These are phyloP conservation scores for Nasturtium officinale DNA, from an alignment of 345 rosid species.

Conservation along the genomic window DNA sequence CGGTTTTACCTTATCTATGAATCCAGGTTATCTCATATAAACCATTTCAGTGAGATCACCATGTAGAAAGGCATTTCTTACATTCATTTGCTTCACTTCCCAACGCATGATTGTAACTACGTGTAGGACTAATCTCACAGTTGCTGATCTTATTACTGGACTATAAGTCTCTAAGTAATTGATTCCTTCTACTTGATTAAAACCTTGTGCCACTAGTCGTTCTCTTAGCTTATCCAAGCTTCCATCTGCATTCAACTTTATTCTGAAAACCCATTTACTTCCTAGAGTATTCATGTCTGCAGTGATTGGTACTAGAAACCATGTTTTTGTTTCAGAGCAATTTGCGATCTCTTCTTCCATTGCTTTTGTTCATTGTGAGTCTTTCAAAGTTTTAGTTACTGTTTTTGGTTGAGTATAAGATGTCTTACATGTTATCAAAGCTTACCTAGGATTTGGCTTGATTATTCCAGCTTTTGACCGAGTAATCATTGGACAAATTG, in stretches of 20 bases:
- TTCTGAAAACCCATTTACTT: neutral
- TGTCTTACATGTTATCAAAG: too few relatives aligned
- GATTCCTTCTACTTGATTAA: neutral
- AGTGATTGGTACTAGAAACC: neutral
- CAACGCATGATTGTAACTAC: neutral
- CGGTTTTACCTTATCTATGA: too few relatives aligned
- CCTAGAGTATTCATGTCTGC: neutral
- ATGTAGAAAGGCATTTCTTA: neutral
- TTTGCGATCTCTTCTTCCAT: neutral
- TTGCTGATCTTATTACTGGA: neutral
- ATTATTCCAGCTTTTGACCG: too few relatives aligned
- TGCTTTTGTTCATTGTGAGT: neutral
- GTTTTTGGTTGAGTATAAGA: too few relatives aligned
- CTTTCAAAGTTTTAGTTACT: too few relatives aligned
- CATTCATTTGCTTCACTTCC: neutral
- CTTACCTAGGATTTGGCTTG: too few relatives aligned
- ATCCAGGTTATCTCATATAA: neutral
- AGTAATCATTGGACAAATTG: too few relatives aligned
- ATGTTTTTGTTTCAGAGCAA: neutral
- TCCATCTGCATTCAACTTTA: neutral
- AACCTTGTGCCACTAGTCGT: neutral
- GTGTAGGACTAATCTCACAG: neutral
- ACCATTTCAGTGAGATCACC: neutral
- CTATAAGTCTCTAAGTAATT: neutral
- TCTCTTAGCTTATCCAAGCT: neutral